A percentile compares a stretch with the other conserved stretches of the same genome.
These are phyloP conservation scores for Wickerhamiella domercqiae DNA, from an alignment of 805 yeast genomes.

Conservation along the genomic window DNA sequence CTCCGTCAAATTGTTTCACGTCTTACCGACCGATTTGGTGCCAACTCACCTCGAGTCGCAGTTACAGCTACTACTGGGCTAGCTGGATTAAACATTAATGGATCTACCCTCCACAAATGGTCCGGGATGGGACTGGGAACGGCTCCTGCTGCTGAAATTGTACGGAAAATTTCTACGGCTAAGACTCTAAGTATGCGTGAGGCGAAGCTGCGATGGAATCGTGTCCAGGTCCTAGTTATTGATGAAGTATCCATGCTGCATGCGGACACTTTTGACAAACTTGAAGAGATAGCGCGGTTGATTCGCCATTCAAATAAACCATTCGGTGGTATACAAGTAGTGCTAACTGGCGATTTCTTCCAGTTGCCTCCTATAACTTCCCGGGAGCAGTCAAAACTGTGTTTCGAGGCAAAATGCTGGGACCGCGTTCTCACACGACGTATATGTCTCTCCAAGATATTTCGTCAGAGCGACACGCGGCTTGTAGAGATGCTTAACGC, in stretches of 20 bases:
- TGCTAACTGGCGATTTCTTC: constrained; percentile 85
- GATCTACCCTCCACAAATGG: constrained; percentile 70
- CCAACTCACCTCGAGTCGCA: constrained; percentile 43
- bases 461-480: constrained; percentile 66
- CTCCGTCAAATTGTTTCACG: constrained; percentile 45
- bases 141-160: constrained; percentile 31
- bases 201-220: constrained; percentile 44
- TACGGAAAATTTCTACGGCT: constrained; percentile 32
- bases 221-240: constrained; percentile 54
- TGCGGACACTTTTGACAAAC: constrained; percentile 53
- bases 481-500: constrained; percentile 69
- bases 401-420: constrained; percentile 71
- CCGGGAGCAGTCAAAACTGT: constrained; percentile 32
- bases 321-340: constrained; percentile 86
- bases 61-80: constrained; percentile 92
- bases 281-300: constrained; percentile 50
- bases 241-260: constrained; percentile 95
- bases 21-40: constrained; percentile 21
- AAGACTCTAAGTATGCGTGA: constrained; percentile 16
- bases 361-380: constrained; percentile 78
- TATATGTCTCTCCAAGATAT: constrained; percentile 57
- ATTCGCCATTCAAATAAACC: constrained; percentile 41
- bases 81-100: constrained; percentile 87
- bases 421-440: constrained; percentile 42
- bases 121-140: constrained; percentile 69